Conservation (phyloP, 2,329 filamentous ascomycete genomes). For the Diplodia scrobiculata region DNA sequence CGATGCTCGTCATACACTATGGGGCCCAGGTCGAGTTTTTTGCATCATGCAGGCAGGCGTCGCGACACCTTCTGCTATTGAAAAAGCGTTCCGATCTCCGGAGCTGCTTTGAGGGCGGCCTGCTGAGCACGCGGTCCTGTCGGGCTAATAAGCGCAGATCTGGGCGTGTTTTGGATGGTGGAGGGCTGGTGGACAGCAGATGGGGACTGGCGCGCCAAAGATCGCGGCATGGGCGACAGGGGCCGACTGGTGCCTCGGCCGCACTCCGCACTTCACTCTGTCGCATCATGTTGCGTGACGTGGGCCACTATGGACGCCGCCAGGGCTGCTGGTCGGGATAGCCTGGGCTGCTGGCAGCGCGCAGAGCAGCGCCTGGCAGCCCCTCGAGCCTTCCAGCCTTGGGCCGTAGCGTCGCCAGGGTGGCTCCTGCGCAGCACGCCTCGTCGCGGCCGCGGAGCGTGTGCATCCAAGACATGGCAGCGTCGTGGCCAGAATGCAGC, state of each 20-base stretch:
- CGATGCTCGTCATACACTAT: neutral
- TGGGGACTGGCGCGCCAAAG: neutral
- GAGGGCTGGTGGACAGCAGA: neutral
- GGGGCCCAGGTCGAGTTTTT: constrained; percentile 3
- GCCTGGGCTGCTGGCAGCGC: constrained; percentile 1
- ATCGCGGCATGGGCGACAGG: constrained; percentile 3
- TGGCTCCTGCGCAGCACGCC: constrained; percentile 9
- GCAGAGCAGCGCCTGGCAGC: constrained; percentile 2
- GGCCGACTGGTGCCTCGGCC: constrained; percentile 1
- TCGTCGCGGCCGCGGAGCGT: neutral
- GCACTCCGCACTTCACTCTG: constrained; percentile 10
- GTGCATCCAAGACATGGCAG: constrained; percentile 2
- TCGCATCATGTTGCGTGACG: constrained; percentile 21
- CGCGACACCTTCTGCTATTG: constrained; percentile 16
- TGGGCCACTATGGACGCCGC: neutral
- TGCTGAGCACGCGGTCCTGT: neutral
- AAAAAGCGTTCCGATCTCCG: constrained; percentile 6
- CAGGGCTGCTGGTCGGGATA: constrained; percentile 5
- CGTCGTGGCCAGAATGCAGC: constrained; percentile 5
- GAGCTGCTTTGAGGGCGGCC: constrained; percentile 13
- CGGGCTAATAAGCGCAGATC: constrained; percentile 16
- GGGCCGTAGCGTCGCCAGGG: constrained; percentile 20
- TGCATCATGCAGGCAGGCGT: constrained; percentile 16
- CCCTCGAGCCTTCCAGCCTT: constrained; percentile 5
- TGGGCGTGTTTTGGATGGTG: neutral